Percentiles rank a stretch among this genome's conserved stretches.
Conservation (phyloP, 2,329 filamentous ascomycete species). For the Xylariaceae sp. region DNA sequence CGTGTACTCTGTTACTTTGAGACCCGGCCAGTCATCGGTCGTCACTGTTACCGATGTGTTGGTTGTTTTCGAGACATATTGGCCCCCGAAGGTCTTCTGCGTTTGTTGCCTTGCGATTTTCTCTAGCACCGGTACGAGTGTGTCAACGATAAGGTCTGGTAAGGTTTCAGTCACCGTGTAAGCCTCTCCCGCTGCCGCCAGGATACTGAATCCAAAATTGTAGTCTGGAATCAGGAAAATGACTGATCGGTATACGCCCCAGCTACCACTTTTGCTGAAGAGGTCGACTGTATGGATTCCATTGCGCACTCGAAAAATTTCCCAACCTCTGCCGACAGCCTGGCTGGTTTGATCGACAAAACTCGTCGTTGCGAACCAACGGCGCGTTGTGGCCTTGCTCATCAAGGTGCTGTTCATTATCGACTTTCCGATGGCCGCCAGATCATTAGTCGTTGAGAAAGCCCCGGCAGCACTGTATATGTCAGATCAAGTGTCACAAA, state of each 20-base stretch:
- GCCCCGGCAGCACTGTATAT: slow-evolving; percentile 2
- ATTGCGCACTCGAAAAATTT: slow-evolving; percentile 8
- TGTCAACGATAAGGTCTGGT: slow-evolving; percentile 6
- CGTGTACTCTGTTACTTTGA: slow-evolving; percentile 7
- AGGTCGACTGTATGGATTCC: slow-evolving; percentile 8
- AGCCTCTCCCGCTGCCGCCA: slow-evolving; percentile 5
- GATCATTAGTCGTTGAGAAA: slow-evolving; percentile 12
- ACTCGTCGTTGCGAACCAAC: slow-evolving; percentile 8
- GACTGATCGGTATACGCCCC: slow-evolving; percentile 11
- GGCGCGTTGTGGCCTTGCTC: slow-evolving; percentile 5
- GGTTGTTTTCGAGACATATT: slow-evolving; percentile 2
- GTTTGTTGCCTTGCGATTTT: slow-evolving; percentile 6
- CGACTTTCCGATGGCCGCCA: slow-evolving; percentile 6
- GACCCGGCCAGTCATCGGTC: slow-evolving; percentile 1
- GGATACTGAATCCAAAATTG: slow-evolving; percentile 11
- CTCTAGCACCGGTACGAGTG: slow-evolving; percentile 6
- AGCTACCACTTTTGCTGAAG: slow-evolving; percentile 10
- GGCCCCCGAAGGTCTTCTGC: slow-evolving; percentile 5
- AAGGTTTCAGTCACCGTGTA: not conserved
- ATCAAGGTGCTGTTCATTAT: slow-evolving; percentile 10
- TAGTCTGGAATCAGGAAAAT: slow-evolving; percentile 7
- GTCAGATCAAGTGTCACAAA: not conserved
- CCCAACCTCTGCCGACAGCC: slow-evolving; percentile 8
- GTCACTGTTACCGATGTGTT: slow-evolving; percentile 6
- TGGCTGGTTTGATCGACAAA: slow-evolving; percentile 10